These are phyloP conservation scores for Magnaporthiopsis rhizophila DNA, from an alignment of 2,329 filamentous ascomycete genomes.

Conservation along the genomic window DNA sequence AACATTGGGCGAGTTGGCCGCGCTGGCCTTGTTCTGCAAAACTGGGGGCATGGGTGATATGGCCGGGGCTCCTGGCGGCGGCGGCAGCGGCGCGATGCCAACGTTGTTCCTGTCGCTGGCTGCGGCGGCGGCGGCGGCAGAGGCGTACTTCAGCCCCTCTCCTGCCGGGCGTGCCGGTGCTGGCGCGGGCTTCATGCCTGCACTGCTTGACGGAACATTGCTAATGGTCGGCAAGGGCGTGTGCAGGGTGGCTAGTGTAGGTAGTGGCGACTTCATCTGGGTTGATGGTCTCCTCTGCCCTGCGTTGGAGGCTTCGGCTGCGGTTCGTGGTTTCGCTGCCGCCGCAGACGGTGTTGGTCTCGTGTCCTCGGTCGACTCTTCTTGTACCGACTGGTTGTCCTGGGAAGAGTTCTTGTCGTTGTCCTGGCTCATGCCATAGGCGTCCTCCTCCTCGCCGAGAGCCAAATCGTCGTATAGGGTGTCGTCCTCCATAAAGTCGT, in stretches of 20 bases:
- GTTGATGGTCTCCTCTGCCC: constrained; percentile 67
- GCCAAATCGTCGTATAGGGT: constrained; percentile 91
- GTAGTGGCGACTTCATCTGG: constrained; percentile 88
- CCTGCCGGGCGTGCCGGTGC: constrained; percentile 76
- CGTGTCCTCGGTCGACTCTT: constrained; percentile 56
- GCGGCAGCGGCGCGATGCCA: constrained; percentile 87
- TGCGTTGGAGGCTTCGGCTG: constrained; percentile 40
- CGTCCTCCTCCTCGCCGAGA: constrained; percentile 84
- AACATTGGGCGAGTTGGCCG: constrained; percentile 45
- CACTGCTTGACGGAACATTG: constrained; percentile 44
- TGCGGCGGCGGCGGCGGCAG: constrained; percentile 86
- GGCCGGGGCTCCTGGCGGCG: constrained; percentile 61
- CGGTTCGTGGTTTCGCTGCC: constrained; percentile 46
- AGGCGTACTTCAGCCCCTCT: constrained; percentile 93
- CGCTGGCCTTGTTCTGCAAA: constrained; percentile 44
- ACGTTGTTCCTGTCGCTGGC: constrained; percentile 82
- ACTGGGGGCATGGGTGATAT: constrained; percentile 34
- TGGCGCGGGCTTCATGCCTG: constrained; percentile 85
- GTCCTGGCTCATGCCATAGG: constrained; percentile 72
- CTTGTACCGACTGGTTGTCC: constrained; percentile 85
- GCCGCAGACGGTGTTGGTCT: constrained; percentile 25
- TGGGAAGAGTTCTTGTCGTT: constrained; percentile 89
- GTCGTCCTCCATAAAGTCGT: constrained; percentile 91
- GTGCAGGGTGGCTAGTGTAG: constrained; percentile 86
- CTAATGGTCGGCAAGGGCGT: constrained; percentile 56